Conservation (phyloP, 2,329 filamentous ascomycete species). For the Tolypocladium tundrense region DNA sequence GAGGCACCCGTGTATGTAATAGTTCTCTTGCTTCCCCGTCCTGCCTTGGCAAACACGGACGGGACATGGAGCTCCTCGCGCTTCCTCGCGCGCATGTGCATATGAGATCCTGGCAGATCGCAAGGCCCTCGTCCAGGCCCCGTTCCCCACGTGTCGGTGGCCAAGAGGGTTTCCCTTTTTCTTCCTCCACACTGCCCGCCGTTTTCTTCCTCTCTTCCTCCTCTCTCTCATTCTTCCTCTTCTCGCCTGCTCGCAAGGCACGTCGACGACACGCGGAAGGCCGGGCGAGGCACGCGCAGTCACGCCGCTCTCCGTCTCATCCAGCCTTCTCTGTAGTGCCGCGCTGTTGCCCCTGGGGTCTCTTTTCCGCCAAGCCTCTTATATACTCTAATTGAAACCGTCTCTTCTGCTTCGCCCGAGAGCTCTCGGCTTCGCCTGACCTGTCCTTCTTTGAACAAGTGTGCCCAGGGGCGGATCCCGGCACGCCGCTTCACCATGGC, state of each 20-base stretch:
- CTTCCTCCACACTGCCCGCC: too few relatives aligned
- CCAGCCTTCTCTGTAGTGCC: background rate
- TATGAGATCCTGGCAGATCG: background rate
- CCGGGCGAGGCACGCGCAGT: background rate
- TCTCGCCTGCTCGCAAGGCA: background rate
- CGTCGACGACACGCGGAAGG: background rate
- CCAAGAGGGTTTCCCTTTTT: background rate
- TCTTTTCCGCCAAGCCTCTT: background rate
- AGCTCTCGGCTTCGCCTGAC: background rate
- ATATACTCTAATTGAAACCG: background rate
- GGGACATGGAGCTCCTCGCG: background rate
- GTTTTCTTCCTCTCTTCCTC: background rate
- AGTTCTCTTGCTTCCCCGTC: background rate
- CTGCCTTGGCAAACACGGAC: background rate
- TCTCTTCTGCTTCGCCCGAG: background rate
- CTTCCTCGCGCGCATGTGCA: background rate
- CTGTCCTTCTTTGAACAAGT: background rate
- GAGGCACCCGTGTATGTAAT: too few relatives aligned
- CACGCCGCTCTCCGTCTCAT: background rate
- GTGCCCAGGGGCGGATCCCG: background rate
- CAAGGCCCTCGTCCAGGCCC: background rate
- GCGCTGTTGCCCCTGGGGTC: background rate
- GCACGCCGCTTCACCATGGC: background rate
- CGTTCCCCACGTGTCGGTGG: background rate
- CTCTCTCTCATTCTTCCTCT: background rate